Percentiles rank a stretch among this genome's conserved stretches.
phyloP scores from a whole-genome alignment of 2,329 filamentous ascomycete species.

The Diaporthe longicolla region DNA sequence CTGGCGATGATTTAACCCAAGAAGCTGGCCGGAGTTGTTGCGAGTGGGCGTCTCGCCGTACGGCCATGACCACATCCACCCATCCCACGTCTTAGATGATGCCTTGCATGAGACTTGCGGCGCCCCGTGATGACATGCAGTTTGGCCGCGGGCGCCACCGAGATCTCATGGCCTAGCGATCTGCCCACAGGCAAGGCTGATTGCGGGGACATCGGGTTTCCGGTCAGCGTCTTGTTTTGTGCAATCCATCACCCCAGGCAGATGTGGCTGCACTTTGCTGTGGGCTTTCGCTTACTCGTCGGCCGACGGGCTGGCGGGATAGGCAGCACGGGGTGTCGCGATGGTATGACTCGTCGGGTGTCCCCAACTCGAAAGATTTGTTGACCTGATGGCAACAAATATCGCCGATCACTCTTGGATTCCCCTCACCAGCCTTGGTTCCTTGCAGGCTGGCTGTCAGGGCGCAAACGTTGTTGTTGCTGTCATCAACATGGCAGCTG shows the following conservation, averaged over 20 bases:
- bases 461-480: background rate
- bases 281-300: slow-evolving; percentile 10
- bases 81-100: slow-evolving; percentile 3
- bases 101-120: background rate
- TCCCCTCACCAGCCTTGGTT: background rate
- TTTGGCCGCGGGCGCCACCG: background rate
- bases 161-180: slow-evolving; percentile 1
- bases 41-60: background rate
- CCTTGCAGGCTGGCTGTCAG: background rate
- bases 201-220: background rate
- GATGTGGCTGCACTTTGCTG: background rate
- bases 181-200: slow-evolving; percentile 12
- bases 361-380: slow-evolving; percentile 19
- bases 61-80: background rate
- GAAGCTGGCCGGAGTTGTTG: slow-evolving; percentile 15
- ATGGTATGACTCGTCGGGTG: slow-evolving; percentile 18
- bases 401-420: background rate
- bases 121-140: slow-evolving; percentile 27
- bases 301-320: slow-evolving; percentile 12
- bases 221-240: background rate
- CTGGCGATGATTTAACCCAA: slow-evolving; percentile 30
- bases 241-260: background rate
- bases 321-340: slow-evolving; percentile 10
- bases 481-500: background rate
- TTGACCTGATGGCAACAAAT: background rate